Conservation (phyloP, 345 rosid genomes). For the Eucalyptus tenuipes region DNA sequence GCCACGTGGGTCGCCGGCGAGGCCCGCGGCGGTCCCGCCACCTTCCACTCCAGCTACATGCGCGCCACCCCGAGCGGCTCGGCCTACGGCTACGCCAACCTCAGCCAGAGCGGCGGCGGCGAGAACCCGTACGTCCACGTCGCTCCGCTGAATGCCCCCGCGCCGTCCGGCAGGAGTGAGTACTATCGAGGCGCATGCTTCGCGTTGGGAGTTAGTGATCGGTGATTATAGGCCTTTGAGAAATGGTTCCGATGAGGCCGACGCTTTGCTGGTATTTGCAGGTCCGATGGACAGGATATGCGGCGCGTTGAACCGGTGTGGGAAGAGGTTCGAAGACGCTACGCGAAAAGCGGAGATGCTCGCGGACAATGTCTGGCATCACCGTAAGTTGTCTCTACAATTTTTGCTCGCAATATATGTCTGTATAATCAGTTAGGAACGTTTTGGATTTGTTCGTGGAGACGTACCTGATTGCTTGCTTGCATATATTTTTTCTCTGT, state of each 20-base stretch:
- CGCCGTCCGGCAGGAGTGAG: not conserved
- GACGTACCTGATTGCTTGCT: not conserved
- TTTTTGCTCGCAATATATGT: not conserved
- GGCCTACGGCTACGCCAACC: not conserved
- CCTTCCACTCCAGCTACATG: not conserved
- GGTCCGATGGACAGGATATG: slow-evolving; percentile 5
- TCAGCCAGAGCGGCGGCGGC: not conserved
- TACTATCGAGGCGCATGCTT: not conserved
- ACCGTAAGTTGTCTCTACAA: not conserved
- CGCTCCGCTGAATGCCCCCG: not conserved
- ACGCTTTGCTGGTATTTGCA: not conserved
- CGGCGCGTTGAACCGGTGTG: not conserved
- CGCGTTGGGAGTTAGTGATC: not conserved
- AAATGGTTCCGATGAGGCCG: not conserved
- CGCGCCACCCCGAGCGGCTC: not conserved
- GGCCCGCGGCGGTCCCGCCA: not conserved
- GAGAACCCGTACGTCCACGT: not conserved
- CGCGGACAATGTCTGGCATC: slow-evolving; percentile 1
- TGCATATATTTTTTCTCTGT: not conserved
- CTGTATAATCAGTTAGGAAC: not conserved
- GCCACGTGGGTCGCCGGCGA: not conserved
- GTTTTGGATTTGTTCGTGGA: not conserved
- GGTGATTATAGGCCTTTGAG: not conserved
- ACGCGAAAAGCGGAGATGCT: slow-evolving; percentile 43
- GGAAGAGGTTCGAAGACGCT: slow-evolving; percentile 46